Evolutionary conservation across 2,329 filamentous ascomycete species (phyloP), one percentile per base, ranked within the genome.

Genomic region (Plectosphaerella cucumerina): DNA sequence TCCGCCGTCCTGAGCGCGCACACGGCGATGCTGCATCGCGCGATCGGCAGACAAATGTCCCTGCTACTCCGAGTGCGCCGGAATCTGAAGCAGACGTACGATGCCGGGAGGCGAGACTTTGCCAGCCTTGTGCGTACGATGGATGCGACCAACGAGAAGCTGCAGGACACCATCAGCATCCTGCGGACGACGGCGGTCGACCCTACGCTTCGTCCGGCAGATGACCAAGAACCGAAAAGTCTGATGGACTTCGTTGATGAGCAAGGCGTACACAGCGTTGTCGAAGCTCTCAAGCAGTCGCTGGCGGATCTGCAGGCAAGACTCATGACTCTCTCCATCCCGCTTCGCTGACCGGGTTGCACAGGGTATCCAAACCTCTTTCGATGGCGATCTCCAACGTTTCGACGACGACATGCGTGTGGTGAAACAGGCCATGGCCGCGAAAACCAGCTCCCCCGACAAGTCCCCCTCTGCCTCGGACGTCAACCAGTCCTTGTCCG

Each of bases 181-280:
- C 72, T 93, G 43, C 75, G 81, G 21, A 74, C 77, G 6, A 89
- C 85, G 1, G 72, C 76, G 4, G 86, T 92, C 2, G 82, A 89
- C 53, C 70, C 75, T 26, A 73, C 77, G 3, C 82, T 90, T 46
- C 76, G 85, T 48, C 84, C 85, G 0, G 26, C 26, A 11, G 67
- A 64, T 0, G 77, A 74, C 2, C 81, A 84, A 58, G 75, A 75
- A 49, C 74, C 77, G 49, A 84, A 84, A 64, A 86, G 76, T 44
- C 68, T 93, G 53, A 76, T 88, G 55, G 87, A 92, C 62, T 92
- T 92, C 68, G 83, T 92, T 44, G 87, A 92, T 60, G 87, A 88
- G 63, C 74, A 80, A 11, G 82, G 80, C 56, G 87, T 92, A 6
- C 77, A 86, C 51, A 75, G 72, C 12, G 80, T 91, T 67, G 76